phyloP scores from a whole-genome alignment of 2,329 filamentous ascomycete genomes.

The Trichoderma sp. region DNA sequence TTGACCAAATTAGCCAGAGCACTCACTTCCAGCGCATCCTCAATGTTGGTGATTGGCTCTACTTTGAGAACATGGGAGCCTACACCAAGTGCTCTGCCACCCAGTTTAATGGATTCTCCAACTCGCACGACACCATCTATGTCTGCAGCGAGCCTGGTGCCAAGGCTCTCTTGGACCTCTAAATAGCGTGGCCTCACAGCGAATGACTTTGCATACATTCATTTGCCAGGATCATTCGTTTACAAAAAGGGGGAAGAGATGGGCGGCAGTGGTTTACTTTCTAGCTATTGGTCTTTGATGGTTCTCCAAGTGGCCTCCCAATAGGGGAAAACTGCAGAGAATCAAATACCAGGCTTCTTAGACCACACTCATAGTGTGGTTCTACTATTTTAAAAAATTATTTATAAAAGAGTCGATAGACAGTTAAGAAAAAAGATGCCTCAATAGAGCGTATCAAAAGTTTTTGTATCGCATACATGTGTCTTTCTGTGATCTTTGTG shows the following conservation, averaged over 20 bases:
- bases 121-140: conserved; percentile 89
- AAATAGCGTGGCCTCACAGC: background rate
- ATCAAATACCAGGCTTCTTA: background rate
- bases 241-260: background rate
- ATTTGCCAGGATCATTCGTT: background rate
- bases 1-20: conserved; percentile 86
- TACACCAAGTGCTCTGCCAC: conserved; percentile 99
- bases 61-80: conserved; percentile 98
- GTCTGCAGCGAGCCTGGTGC: conserved; percentile 92
- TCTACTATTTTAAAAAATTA: background rate
- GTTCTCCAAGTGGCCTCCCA: background rate
- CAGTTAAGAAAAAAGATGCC: background rate
- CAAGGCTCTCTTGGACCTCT: conserved; percentile 58
- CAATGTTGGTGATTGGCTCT: conserved; percentile 95
- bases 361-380: background rate
- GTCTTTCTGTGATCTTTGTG: background rate
- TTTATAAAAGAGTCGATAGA: background rate
- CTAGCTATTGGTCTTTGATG: background rate
- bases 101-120: conserved; percentile 94
- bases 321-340: background rate
- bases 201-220: background rate
- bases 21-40: conserved; percentile 73
- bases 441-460: background rate
- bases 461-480: background rate
- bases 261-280: conserved; percentile 13